These are phyloP conservation scores for Ustilago loliicola DNA, from an alignment of 1,284 basidiomycete species.

Conservation along the genomic window DNA sequence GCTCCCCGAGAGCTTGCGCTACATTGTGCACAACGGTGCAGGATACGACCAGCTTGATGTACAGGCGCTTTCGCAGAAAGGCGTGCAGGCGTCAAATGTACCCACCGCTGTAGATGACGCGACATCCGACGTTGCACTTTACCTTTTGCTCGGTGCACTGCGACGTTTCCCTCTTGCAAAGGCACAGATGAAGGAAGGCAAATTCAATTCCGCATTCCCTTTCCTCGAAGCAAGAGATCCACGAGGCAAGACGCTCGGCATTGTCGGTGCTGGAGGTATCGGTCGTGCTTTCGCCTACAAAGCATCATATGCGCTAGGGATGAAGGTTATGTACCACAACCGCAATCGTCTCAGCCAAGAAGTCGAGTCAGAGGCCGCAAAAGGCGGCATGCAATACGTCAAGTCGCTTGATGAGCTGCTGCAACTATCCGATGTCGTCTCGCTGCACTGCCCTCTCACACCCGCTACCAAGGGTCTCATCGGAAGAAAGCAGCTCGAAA, in stretches of 20 bases:
- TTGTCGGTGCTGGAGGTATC: slow-evolving; percentile 65
- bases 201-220: slow-evolving; percentile 58
- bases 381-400: slow-evolving; percentile 59
- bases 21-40: slow-evolving; percentile 65
- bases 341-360: slow-evolving; percentile 45
- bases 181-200: slow-evolving; percentile 43
- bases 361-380: slow-evolving; percentile 66
- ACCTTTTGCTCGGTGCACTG: slow-evolving; percentile 61
- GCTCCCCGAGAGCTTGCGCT: slow-evolving; percentile 53
- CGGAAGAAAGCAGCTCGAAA: slow-evolving; percentile 66
- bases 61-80: slow-evolving; percentile 36
- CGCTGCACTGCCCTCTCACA: slow-evolving; percentile 73
- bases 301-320: slow-evolving; percentile 60
- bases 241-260: slow-evolving; percentile 59
- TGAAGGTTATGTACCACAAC: slow-evolving; percentile 66
- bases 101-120: slow-evolving; percentile 64
- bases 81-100: slow-evolving; percentile 63
- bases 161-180: slow-evolving; percentile 58
- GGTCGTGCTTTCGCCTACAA: slow-evolving; percentile 62
- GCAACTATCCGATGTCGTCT: slow-evolving; percentile 71
- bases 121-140: slow-evolving; percentile 63
- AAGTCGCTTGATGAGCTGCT: slow-evolving; percentile 71
- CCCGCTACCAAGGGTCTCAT: slow-evolving; percentile 71
- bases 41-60: slow-evolving; percentile 68
- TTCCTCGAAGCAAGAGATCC: slow-evolving; percentile 58